Evolutionary conservation across 768 basidiomycete genomes (phyloP), one percentile per base, ranked within the genome.

Genomic region (Amanita pseudoporphyria): DNA sequence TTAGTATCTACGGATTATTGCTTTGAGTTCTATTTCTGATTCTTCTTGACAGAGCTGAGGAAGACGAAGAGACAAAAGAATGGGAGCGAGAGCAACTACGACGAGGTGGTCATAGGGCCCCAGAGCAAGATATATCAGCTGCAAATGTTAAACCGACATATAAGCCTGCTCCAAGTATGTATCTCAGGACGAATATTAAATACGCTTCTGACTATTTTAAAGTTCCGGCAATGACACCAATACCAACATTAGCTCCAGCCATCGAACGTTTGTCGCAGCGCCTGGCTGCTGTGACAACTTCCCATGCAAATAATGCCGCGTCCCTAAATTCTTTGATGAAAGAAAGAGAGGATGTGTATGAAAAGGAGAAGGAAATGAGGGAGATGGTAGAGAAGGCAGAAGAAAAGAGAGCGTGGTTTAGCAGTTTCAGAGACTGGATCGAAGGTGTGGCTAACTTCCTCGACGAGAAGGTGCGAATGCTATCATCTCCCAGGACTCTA

Each of bases 11-110:
- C 6, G 26, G 9, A 6, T 21, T 10, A n/a, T 16, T 6, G 16
- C 16, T 16, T 7, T 7, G 26, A 28, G 26, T 16, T 12, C 9
- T 9, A 6, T 39, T 9, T 9, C 37, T 45, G 24, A 45, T 1
- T 46, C 42, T 51, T 19, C 35, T 38, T 51, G 19, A 19, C 47
- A 87, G 85, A 3, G 84, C 81, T 45, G 89, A 90, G 45, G 78
- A 83, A 49, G 90, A 91, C 52, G 89, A 93, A 61, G 89, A 92
- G 60, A 79, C 84, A 0, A 70, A 74, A 9, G 85, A 91, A 64
- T 93, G 90, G 90, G 88, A 91, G 58, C 76, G 78, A 53, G 86
- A 85, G 49, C 90, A 93, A 57, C 67, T 90, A 22, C 80, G 86
- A 21, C 74, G 90, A 49, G 86, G 84, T 7, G 87, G 83, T 2